Base-by-base conservation (phyloP, 2,329 filamentous ascomycete genomes). In the Colletotrichum sp. region DNA sequence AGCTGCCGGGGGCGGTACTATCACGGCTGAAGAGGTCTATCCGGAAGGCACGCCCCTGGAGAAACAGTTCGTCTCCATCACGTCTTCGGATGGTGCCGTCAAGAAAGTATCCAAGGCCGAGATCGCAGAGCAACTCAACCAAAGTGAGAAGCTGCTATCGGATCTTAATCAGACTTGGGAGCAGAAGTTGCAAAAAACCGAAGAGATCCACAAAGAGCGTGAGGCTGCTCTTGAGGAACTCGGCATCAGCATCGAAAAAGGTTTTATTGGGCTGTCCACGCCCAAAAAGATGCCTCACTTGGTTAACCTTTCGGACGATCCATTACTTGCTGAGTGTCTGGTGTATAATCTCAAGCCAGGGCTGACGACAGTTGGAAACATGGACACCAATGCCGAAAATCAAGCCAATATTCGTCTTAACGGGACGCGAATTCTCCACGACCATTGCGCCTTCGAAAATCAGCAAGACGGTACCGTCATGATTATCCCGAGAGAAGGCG, bases 121-220 rank as follows among this genome's bases (percentile, higher is more conserved):
- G 83, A 99, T 99, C 83, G 95, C 96, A 8, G 97, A 99, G 84
- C 98, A 99, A 84, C 89, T 99, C 30, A 96, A 93, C 80, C 97
- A 99, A 84, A 98, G 95, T 78, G 97, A 99, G 86, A 99, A 99
- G 86, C 90, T 99, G 24, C 95, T 99, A 81, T 93, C 94, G 66
- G 97, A 99, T 83, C 91, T 99, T 70, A 99, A 99, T 81, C 96
- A 99, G 86, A 99, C 97, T 0, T 99, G 97, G 97, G 97, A 99
- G 86, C 92, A 99, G 86, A 99, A 99, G 85, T 87, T 99, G 77
- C 90, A 92, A 78, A 98, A 98, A 86, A 99, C 97, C 0, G 97
- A 99, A 84, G 93, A 96, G 80, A 99, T 99, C 71, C 97, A 99
- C 88, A 98, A 98, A 83, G 97, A 99, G 85, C 93, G 97, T 79